Conservation (phyloP, 345 rosid genomes). For the Ricinus communis region DNA sequence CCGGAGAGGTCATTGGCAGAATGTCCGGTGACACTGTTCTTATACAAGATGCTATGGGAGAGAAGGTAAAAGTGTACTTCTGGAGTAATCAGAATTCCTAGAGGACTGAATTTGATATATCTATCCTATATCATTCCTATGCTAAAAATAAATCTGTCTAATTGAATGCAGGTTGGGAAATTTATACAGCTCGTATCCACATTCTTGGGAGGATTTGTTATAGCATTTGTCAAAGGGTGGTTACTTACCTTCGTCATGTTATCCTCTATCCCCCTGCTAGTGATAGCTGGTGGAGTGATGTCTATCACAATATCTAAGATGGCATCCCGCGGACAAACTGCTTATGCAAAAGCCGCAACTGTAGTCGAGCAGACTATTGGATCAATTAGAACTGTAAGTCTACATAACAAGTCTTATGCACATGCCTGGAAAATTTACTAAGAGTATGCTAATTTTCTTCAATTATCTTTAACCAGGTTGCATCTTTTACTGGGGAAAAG, state of each 20-base stretch:
- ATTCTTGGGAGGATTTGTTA: slow-evolving; percentile 70
- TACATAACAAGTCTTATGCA: neutral
- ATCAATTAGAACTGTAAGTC: slow-evolving; percentile 77
- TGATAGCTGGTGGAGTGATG: slow-evolving; percentile 54
- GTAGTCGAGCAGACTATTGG: slow-evolving; percentile 88
- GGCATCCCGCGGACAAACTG: slow-evolving; percentile 70
- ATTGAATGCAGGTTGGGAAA: slow-evolving; percentile 70
- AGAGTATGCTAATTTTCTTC: neutral
- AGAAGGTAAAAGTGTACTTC: slow-evolving; percentile 52
- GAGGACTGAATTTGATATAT: neutral
- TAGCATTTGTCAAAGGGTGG: slow-evolving; percentile 85
- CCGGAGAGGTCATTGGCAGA: slow-evolving; percentile 85
- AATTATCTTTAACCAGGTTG: slow-evolving; percentile 46
- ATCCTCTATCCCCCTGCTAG: slow-evolving; percentile 65
- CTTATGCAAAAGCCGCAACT: slow-evolving; percentile 75
- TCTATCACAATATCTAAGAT: slow-evolving; percentile 53
- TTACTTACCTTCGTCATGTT: slow-evolving; percentile 77
- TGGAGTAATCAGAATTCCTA: too few species aligned
- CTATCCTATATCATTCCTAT: too few species aligned
- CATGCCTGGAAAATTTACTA: neutral
- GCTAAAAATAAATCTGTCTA: neutral
- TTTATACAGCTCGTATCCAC: slow-evolving; percentile 68
- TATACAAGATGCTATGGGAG: slow-evolving; percentile 96
- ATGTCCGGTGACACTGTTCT: slow-evolving; percentile 97
- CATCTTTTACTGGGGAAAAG: slow-evolving; percentile 67